Evolutionary conservation across 2,329 filamentous ascomycete species (phyloP).

Genomic region (Hysterium pulicare): DNA sequence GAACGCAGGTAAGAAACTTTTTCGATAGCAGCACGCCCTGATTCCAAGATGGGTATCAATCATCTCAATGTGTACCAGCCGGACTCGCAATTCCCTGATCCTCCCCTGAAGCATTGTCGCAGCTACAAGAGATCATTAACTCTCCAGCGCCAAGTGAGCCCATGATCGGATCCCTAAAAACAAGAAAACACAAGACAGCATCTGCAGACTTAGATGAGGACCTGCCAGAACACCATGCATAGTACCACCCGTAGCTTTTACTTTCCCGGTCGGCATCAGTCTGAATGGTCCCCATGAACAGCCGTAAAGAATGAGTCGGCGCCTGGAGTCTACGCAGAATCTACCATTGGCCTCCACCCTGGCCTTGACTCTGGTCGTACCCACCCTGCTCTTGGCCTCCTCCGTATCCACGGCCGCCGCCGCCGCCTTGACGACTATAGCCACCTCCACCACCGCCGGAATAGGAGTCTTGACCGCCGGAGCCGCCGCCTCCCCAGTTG

Average conservation of each 20-base stretch:
- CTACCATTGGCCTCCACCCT: constrained; percentile 32
- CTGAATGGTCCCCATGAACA: background rate
- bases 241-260: background rate
- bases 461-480: constrained; percentile 12
- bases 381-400: constrained; percentile 23
- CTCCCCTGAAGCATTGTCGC: constrained; percentile 18
- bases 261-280: background rate
- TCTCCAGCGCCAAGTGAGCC: background rate
- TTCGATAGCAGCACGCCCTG: constrained; percentile 30
- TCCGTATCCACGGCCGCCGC: constrained; percentile 17
- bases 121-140: constrained; percentile 17
- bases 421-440: constrained; percentile 20
- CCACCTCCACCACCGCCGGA: constrained; percentile 30
- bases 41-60: constrained; percentile 38
- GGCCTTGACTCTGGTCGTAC: constrained; percentile 18
- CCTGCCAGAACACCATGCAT: background rate
- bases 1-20: background rate
- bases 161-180: background rate
- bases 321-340: constrained; percentile 6
- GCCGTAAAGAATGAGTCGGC: background rate
- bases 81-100: constrained; percentile 25
- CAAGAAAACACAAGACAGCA: constrained; percentile 1
- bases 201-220: background rate
- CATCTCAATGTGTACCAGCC: constrained; percentile 33
- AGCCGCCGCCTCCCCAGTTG: constrained; percentile 28